Evolutionary conservation across 2,329 filamentous ascomycete genomes (phyloP).

Genomic region (Aspergillus melleus): DNA sequence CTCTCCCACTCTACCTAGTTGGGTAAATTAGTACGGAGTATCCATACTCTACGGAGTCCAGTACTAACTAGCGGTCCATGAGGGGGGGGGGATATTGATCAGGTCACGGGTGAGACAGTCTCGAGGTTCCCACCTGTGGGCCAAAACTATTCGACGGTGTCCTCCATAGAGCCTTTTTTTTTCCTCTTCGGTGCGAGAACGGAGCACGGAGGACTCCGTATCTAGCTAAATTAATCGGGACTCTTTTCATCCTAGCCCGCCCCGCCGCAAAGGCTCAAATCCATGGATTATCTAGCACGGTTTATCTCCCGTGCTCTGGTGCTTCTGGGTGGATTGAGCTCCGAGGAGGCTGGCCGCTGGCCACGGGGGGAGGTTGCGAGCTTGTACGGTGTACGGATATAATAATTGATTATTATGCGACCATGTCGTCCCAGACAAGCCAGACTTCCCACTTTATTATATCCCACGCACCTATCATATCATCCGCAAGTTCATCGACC

Average conservation of each 20-base stretch:
- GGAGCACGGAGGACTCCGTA: slow-evolving; percentile 11
- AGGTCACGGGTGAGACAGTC: slow-evolving; percentile 6
- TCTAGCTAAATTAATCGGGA: slow-evolving; percentile 1
- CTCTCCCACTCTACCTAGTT: not conserved
- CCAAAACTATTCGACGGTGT: slow-evolving; percentile 10
- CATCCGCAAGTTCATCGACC: not conserved
- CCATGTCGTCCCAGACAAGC: not conserved
- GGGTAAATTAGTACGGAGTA: not conserved
- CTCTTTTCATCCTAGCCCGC: not conserved
- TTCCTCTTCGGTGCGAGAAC: slow-evolving; percentile 6
- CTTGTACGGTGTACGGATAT: not conserved
- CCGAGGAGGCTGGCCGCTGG: not conserved
- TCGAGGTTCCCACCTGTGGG: slow-evolving; percentile 3
- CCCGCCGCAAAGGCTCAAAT: not conserved
- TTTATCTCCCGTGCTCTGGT: slow-evolving; percentile 4
- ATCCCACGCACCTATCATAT: not conserved
- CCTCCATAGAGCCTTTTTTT: not conserved
- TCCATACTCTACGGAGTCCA: no score
- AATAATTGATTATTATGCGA: not conserved
- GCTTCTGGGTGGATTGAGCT: not conserved
- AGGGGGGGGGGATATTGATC: not conserved
- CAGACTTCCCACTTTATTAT: not conserved
- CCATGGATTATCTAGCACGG: not conserved
- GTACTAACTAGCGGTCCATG: not conserved
- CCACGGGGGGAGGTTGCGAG: not conserved